Percentiles rank a stretch among this genome's conserved stretches.
These are phyloP conservation scores for Lagenidium giganteum DNA, from an alignment of 352 stramenopile species.

Conservation along the genomic window DNA sequence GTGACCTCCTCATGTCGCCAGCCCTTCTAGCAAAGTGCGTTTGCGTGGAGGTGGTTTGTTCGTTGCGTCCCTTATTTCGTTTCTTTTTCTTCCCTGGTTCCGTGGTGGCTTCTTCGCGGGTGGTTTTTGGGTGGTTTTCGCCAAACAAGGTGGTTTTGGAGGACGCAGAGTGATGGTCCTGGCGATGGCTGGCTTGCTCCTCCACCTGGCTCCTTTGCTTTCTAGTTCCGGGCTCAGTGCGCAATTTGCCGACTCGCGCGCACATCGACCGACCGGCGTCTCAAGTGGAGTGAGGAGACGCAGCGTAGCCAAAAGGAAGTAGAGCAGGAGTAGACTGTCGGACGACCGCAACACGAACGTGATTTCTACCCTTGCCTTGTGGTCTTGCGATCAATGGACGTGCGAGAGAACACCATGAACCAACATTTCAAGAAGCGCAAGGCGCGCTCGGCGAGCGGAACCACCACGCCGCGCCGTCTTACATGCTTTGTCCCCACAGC, in stretches of 20 bases:
- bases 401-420: constrained; percentile 54
- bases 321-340: too few relatives aligned
- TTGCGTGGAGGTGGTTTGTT: neutral
- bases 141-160: constrained; percentile 1
- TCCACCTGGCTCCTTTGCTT: constrained; percentile 16
- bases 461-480: constrained; percentile 7
- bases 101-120: constrained; percentile 8
- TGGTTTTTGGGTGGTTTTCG: constrained; percentile 8
- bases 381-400: too few relatives aligned
- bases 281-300: too few relatives aligned
- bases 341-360: constrained; percentile 1
- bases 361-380: too few relatives aligned
- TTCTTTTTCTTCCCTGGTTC: constrained; percentile 5
- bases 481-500: constrained; percentile 1
- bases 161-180: constrained; percentile 14
- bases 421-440: constrained; percentile 73
- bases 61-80: constrained; percentile 6
- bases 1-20: too few relatives aligned
- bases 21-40: too few relatives aligned
- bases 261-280: too few relatives aligned
- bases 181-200: constrained; percentile 15
- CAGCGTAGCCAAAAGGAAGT: too few relatives aligned
- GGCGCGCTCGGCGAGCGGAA: constrained; percentile 26
- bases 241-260: constrained; percentile 22
- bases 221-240: constrained; percentile 22